Base-by-base conservation (phyloP, 2,329 filamentous ascomycete genomes). In the Canariomyces notabilis region DNA sequence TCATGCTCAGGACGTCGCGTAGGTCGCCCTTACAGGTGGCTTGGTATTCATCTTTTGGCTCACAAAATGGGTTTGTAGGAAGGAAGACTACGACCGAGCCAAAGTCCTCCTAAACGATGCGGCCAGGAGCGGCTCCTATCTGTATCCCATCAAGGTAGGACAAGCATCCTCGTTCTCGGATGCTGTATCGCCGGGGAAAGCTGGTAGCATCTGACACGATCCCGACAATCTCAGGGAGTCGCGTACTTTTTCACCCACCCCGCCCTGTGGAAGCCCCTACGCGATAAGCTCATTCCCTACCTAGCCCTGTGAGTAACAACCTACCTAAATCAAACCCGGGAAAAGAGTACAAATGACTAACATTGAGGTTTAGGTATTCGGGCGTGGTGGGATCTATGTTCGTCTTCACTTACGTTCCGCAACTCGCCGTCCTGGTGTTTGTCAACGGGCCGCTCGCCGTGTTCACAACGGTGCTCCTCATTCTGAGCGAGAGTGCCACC, bases 361-460 rank as follows among this genome's bases (percentile, higher is more conserved):
- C n/a, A n/a, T n/a, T n/a, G n/a, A n/a, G n/a, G n/a, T n/a, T n/a
- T n/a, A n/a, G n/a, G n/a, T 89, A 87, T 12, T 65, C 83, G 8
- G 77, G 79, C 36, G 82, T 96, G 37, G 83, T 90, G 1, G 73
- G 74, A 9, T 73, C 79, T 64, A 94, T 96, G 88, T 96, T 97
- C 67, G 71, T 85, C 57, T 82, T 96, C 62, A 86, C 89, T 39
- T 96, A 95, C 64, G 61, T 83, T 7, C 91, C 91, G 1, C 91
- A 96, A 70, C 78, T 89, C 19, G 86, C 89, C 1, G 66, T 95
- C 12, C 77, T 95, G 36, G 76, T 89, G 42, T 82, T 96, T 58
- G 86, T 94, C 52, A 91, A 89, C 54, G 91, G 91, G 0, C 90
- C 87, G 0, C 68, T 91, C 4, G 86, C 87, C 4, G 82, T 85